Conservation (phyloP, 805 yeast species). For the Wickerhamiella azymoides region DNA sequence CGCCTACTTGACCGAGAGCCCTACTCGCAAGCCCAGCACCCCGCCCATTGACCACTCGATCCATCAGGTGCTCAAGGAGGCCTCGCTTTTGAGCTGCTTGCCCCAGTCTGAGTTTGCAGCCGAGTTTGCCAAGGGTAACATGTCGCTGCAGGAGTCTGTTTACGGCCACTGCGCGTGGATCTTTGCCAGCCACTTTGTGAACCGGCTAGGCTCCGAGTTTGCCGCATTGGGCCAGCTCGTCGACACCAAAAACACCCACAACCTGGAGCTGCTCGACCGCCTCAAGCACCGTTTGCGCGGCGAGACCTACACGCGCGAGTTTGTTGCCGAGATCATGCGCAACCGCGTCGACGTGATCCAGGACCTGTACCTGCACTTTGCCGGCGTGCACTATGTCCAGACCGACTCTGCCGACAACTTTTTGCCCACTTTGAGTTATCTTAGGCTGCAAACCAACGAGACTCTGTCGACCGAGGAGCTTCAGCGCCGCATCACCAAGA, state of each 20-base stretch:
- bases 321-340: conserved; percentile 63
- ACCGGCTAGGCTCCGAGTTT: conserved; percentile 86
- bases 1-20: conserved; percentile 61
- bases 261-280: conserved; percentile 61
- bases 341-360: conserved; percentile 58
- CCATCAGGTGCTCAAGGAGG: conserved; percentile 85
- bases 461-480: conserved; percentile 66
- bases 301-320: conserved; percentile 82
- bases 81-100: conserved; percentile 78
- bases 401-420: conserved; percentile 27
- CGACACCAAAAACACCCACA: conserved; percentile 47
- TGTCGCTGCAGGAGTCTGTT: conserved; percentile 86
- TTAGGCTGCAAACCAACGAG: conserved; percentile 65
- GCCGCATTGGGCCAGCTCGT: conserved; percentile 51
- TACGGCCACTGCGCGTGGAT: conserved; percentile 90
- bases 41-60: conserved; percentile 60
- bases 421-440: conserved; percentile 61
- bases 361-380: conserved; percentile 79
- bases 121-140: conserved; percentile 55
- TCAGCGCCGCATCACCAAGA: conserved; percentile 47
- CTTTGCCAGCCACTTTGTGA: conserved; percentile 86
- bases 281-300: conserved; percentile 82
- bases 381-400: conserved; percentile 75
- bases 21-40: conserved; percentile 19
- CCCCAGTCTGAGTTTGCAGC: conserved; percentile 75